Percentiles rank a stretch among this genome's conserved stretches.
Conservation (phyloP, 805 yeast species). For the Candida argentea region DNA sequence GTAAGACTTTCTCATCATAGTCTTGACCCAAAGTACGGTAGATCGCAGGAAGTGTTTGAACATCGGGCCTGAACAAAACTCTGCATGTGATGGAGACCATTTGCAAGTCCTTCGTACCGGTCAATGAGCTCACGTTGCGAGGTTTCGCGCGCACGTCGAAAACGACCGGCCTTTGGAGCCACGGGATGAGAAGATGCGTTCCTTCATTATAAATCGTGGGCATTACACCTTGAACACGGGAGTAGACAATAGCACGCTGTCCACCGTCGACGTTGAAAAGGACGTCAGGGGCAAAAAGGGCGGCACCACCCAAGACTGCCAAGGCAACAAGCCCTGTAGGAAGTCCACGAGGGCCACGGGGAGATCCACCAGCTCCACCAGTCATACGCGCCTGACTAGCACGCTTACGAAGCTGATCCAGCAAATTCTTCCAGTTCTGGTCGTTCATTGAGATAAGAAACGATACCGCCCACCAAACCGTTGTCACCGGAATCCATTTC, state of each 20-base stretch:
- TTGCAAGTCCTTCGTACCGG: constrained; percentile 97
- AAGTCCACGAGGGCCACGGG: constrained; percentile 26
- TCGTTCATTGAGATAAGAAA: constrained; percentile 27
- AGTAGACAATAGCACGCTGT: constrained; percentile 91
- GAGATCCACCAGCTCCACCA: constrained; percentile 16
- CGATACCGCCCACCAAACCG: too few relatives aligned
- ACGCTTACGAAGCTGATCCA: constrained; percentile 32
- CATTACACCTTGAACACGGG: constrained; percentile 77
- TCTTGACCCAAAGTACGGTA: constrained; percentile 90
- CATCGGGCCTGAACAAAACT: constrained; percentile 84
- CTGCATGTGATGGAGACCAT: constrained; percentile 99
- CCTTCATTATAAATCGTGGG: constrained; percentile 84
- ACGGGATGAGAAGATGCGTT: constrained; percentile 88
- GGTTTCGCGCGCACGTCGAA: constrained; percentile 97
- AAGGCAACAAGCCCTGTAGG: constrained; percentile 35
- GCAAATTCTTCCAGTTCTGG: constrained; percentile 31
- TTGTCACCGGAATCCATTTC: too few relatives aligned
- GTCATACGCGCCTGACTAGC: constrained; percentile 18
- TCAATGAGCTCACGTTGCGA: constrained; percentile 87
- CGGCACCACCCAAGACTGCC: constrained; percentile 29
- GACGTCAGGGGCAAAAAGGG: constrained; percentile 32
- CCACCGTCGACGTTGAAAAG: constrained; percentile 86
- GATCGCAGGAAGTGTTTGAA: constrained; percentile 67
- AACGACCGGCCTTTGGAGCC: constrained; percentile 87
- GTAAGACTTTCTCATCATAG: constrained; percentile 94